Base-by-base conservation (phyloP, 2,329 filamentous ascomycete genomes). In the Curvularia eragrostidis region DNA sequence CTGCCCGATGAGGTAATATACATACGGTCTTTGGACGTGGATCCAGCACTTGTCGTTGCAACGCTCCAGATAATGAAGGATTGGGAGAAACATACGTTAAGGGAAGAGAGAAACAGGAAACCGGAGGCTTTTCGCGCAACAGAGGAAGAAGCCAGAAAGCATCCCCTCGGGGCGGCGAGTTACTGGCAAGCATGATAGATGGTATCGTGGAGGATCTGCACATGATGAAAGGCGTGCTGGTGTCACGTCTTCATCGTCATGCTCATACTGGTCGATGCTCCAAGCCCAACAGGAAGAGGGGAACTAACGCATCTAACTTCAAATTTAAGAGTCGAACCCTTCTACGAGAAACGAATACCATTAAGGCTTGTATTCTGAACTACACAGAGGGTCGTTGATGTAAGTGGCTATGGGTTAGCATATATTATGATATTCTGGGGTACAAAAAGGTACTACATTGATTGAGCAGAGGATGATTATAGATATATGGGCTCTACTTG, bases 41-140 rank as follows among this genome's bases (percentile, higher is more conserved):
- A 75, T 41, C 62, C 65, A 2, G 64, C 65, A 2, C 66, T 75
- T 8, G 66, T 73, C 1, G 59, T 74, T 6, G 70, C 72, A 1
- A 73, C 71, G 5, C 48, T 76, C 2, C 72, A 75, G 32, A 57
- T 75, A 7, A 44, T 76, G 52, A 74, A 72, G 47, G 73, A 76
- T 15, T 76, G 73, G 73, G 69, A 75, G 28, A 64, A 63, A 49
- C 58, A 69, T 15, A 67, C 65, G 18, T 47, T 75, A 1, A 52
- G 70, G 12, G 50, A 58, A 23, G 63, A 75, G 60, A 71, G 60
- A 51, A 52, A 13, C 21, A 65, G 38, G 19, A 55, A 70, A 28
- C 54, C 56, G 3, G 51, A 54, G 7, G 67, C 59, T 0, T 75
- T 75, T 49, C 21, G 43, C 24, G 41, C 39, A n/a, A 69, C 50